phyloP scores from a whole-genome alignment of 768 basidiomycete species.

The Scleroderma bovista region DNA sequence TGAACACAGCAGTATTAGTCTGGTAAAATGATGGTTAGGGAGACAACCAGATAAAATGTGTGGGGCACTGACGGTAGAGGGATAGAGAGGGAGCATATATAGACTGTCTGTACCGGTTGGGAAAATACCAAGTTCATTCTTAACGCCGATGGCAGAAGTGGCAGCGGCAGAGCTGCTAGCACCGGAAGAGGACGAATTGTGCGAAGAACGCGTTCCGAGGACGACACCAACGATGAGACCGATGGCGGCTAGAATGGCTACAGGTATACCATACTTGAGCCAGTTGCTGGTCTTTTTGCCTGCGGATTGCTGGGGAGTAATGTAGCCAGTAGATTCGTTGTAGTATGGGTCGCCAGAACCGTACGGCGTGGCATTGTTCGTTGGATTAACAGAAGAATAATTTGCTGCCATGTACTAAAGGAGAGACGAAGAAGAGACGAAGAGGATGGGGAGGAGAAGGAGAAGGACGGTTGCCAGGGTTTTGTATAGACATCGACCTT shows the following conservation, averaged over 20 bases:
- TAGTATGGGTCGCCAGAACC: slow-evolving; percentile 66
- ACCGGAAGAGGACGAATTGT: slow-evolving; percentile 29
- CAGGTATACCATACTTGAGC: slow-evolving; percentile 71
- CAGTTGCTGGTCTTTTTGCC: slow-evolving; percentile 62
- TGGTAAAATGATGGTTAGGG: slow-evolving; percentile 23
- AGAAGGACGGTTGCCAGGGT: too few relatives aligned
- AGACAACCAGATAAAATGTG: neutral
- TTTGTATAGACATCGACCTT: neutral
- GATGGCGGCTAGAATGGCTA: slow-evolving; percentile 55
- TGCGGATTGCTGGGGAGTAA: slow-evolving; percentile 41
- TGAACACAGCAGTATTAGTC: slow-evolving; percentile 73
- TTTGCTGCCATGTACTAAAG: slow-evolving; percentile 33
- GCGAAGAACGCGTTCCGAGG: slow-evolving; percentile 54
- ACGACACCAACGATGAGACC: slow-evolving; percentile 77
- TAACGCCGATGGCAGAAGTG: slow-evolving; percentile 52
- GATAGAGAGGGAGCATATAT: slow-evolving; percentile 81
- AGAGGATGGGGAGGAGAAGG: neutral
- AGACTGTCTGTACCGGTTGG: slow-evolving; percentile 75
- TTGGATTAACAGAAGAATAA: slow-evolving; percentile 29
- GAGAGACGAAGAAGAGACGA: slow-evolving; percentile 13
- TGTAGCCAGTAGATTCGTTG: slow-evolving; percentile 63
- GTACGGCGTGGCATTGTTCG: slow-evolving; percentile 34
- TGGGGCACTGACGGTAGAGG: slow-evolving; percentile 67
- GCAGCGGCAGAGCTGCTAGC: slow-evolving; percentile 35
- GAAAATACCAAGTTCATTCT: slow-evolving; percentile 59